These are phyloP conservation scores for Balakata baccata DNA, from an alignment of 345 rosid genomes.

Conservation along the genomic window DNA sequence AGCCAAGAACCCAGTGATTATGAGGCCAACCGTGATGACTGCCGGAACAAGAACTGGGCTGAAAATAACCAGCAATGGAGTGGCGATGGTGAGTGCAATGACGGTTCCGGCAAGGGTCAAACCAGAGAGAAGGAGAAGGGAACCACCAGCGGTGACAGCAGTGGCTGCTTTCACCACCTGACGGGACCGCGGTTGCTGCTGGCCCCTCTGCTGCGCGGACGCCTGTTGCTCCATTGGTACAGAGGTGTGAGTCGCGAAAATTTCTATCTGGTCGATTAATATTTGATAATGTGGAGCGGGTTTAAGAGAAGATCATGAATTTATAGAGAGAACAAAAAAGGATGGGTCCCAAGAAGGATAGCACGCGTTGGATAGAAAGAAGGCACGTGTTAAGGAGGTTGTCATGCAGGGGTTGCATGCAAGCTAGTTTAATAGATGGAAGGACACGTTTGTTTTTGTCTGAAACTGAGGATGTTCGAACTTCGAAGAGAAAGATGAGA, in stretches of 20 bases:
- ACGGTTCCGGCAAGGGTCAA: constrained; percentile 67
- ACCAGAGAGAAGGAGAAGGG: constrained; percentile 70
- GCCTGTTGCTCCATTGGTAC: constrained; percentile 35
- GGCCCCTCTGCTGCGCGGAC: neutral
- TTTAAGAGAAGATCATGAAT: neutral
- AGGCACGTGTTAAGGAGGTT: constrained; percentile 43
- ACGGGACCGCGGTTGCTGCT: constrained; percentile 39
- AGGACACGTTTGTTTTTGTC: constrained; percentile 43
- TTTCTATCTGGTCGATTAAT: too few species aligned
- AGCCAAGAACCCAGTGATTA: constrained; percentile 61
- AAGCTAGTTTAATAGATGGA: neutral
- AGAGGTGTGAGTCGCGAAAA: too few species aligned
- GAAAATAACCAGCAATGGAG: constrained; percentile 77
- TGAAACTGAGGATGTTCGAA: neutral
- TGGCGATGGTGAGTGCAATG: constrained; percentile 67
- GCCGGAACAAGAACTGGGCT: constrained; percentile 90
- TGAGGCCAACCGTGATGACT: constrained; percentile 43
- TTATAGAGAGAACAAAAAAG: constrained; percentile 12
- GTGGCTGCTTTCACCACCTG: constrained; percentile 79
- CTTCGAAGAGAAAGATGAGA: neutral
- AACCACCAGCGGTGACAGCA: constrained; percentile 74
- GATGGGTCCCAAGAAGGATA: neutral
- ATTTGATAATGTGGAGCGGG: neutral
- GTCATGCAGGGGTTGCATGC: constrained; percentile 53
- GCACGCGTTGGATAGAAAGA: constrained; percentile 26